Conservation (phyloP, 1,284 basidiomycete species). For the Cryptococcus sp. region DNA sequence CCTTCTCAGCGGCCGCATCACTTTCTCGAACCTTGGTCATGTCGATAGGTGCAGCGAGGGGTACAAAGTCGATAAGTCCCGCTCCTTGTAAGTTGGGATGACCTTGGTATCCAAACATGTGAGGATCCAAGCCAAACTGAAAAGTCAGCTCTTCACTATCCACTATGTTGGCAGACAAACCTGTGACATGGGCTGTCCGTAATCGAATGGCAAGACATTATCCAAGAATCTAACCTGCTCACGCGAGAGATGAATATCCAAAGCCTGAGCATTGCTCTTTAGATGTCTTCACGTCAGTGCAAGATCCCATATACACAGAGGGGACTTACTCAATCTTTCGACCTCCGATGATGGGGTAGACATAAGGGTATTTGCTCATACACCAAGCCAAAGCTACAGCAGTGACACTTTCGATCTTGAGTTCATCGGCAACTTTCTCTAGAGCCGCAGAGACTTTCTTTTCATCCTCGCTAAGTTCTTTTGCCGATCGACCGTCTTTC, state of each 20-base stretch:
- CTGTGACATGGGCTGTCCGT: conserved; percentile 15
- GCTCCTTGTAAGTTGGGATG: conserved; percentile 12
- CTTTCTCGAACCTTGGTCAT: conserved; percentile 7
- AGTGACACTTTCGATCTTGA: conserved; percentile 5
- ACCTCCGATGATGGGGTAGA: conserved; percentile 28
- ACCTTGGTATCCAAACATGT: conserved; percentile 15
- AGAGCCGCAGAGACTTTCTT: conserved; percentile 14
- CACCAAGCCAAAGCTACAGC: background rate
- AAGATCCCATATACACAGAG: background rate
- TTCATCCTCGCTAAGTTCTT: conserved; percentile 7
- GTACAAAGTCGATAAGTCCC: conserved; percentile 19
- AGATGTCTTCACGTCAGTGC: conserved; percentile 17
- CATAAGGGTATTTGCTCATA: conserved; percentile 17
- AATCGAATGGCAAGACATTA: conserved; percentile 12
- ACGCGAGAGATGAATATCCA: conserved; percentile 26
- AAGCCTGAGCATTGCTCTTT: conserved; percentile 31
- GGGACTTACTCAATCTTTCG: conserved; percentile 26
- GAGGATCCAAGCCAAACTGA: conserved; percentile 23
- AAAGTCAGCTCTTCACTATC: background rate
- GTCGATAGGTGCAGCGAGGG: conserved; percentile 9
- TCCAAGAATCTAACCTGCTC: conserved; percentile 32
- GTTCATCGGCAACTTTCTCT: conserved; percentile 15
- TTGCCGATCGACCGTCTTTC: background rate
- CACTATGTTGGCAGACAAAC: background rate
- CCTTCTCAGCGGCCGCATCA: conserved; percentile 11